Evolutionary conservation across 108 stramenopile species (phyloP).

Genomic region (Skeletonema grethae): DNA sequence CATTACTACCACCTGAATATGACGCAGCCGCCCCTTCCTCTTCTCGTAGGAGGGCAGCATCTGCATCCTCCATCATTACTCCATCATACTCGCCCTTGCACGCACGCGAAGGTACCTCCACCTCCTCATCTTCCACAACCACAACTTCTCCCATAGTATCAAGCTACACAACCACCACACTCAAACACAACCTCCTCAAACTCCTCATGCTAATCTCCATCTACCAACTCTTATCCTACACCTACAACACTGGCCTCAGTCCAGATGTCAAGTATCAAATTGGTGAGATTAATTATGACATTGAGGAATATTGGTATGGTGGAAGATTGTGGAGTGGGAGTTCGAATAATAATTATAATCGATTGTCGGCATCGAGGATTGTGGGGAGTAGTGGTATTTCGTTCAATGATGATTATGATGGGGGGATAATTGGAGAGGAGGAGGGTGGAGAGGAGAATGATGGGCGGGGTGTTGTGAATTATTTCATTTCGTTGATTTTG

Average conservation of each 20-base stretch:
- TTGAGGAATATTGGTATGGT: slow-evolving; percentile 43
- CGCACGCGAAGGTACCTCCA: not conserved
- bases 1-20: not conserved
- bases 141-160: slow-evolving; percentile 12
- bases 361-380: slow-evolving; percentile 1
- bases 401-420: slow-evolving; percentile 19
- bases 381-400: slow-evolving; percentile 6
- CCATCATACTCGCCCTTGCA: not conserved
- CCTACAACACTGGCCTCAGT: slow-evolving; percentile 29
- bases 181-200: slow-evolving; percentile 6
- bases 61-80: not conserved
- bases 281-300: slow-evolving; percentile 33
- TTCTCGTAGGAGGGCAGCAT: slow-evolving; percentile 1
- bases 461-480: not conserved
- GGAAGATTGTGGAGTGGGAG: slow-evolving; percentile 1
- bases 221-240: slow-evolving; percentile 37
- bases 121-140: not conserved
- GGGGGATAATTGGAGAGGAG: not conserved
- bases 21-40: not conserved
- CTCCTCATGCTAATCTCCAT: slow-evolving; percentile 29
- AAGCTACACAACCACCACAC: slow-evolving; percentile 10
- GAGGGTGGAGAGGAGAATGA: not conserved
- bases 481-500: slow-evolving; percentile 13
- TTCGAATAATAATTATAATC: not conserved
- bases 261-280: slow-evolving; percentile 19